Conservation (phyloP, 2,329 filamentous ascomycete genomes). For the Cercospora nicotianae region DNA sequence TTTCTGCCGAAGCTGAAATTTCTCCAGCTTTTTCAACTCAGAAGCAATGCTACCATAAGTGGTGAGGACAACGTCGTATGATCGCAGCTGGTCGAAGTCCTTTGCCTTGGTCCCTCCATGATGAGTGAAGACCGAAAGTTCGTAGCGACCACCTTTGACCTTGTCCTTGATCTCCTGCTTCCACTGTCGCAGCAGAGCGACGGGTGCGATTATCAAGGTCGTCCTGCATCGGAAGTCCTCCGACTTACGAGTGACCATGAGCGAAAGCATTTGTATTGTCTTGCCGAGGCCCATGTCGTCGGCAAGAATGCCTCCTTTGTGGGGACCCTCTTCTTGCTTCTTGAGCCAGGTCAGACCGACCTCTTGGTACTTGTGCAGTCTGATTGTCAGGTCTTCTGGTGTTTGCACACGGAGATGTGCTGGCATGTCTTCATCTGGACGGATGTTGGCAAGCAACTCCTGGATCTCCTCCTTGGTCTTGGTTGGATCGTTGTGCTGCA, state of each 20-base stretch:
- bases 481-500: constrained; percentile 45
- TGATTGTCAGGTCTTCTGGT: constrained; percentile 65
- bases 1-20: constrained; percentile 53
- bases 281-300: constrained; percentile 86
- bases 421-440: constrained; percentile 61
- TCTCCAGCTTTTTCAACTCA: constrained; percentile 63
- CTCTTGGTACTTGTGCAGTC: constrained; percentile 79
- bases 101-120: constrained; percentile 62
- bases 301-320: constrained; percentile 74
- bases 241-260: constrained; percentile 70
- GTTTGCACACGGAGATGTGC: constrained; percentile 64
- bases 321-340: constrained; percentile 67
- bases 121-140: constrained; percentile 66
- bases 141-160: constrained; percentile 56
- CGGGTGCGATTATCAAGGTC: constrained; percentile 78
- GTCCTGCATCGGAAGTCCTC: constrained; percentile 62
- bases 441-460: constrained; percentile 69
- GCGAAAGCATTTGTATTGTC: constrained; percentile 76
- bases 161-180: constrained; percentile 74
- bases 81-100: constrained; percentile 61
- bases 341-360: constrained; percentile 75
- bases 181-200: constrained; percentile 82
- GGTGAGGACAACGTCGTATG: constrained; percentile 73
- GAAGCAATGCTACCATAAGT: constrained; percentile 72
- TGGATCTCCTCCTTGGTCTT: constrained; percentile 67